Percentiles rank a stretch among this genome's conserved stretches.
Conservation (phyloP, 108 stramenopile genomes). For the Asterionellopsis glacialis region DNA sequence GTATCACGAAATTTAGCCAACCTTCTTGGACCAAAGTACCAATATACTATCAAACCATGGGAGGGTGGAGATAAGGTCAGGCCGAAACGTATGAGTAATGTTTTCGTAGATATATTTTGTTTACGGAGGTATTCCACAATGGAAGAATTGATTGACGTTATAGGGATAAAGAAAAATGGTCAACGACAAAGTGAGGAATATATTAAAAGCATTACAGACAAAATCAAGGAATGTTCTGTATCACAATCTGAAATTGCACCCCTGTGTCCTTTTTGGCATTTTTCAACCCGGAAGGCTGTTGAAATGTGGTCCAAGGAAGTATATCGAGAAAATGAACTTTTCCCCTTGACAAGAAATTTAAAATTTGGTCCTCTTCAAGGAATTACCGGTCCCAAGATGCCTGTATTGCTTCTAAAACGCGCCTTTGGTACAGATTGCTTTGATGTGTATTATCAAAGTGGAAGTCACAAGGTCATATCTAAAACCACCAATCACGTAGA, state of each 20-base stretch:
- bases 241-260: conserved; percentile 1
- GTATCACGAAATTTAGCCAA: conserved; percentile 28
- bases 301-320: conserved; percentile 74
- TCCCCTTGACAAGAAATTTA: conserved; percentile 32
- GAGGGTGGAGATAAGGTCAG: conserved; percentile 63
- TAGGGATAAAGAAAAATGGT: too few relatives aligned
- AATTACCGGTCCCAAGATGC: conserved; percentile 43
- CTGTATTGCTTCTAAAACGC: conserved; percentile 39
- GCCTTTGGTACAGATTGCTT: conserved; percentile 75
- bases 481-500: conserved; percentile 10
- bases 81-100: conserved; percentile 34
- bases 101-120: conserved; percentile 63
- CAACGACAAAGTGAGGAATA: too few relatives aligned
- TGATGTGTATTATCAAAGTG: conserved; percentile 58
- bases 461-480: conserved; percentile 20
- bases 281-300: conserved; percentile 64
- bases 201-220: background rate
- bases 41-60: conserved; percentile 50
- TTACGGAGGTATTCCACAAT: conserved; percentile 33
- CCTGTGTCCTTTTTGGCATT: conserved; percentile 61
- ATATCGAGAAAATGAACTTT: conserved; percentile 44
- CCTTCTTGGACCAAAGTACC: conserved; percentile 16
- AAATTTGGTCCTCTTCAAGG: conserved; percentile 55
- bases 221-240: background rate
- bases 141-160: conserved; percentile 26